A percentile compares a stretch with the other conserved stretches of the same genome.
Evolutionary conservation across 2,329 filamentous ascomycete genomes (phyloP).

Genomic region (Cladosporium velox): DNA sequence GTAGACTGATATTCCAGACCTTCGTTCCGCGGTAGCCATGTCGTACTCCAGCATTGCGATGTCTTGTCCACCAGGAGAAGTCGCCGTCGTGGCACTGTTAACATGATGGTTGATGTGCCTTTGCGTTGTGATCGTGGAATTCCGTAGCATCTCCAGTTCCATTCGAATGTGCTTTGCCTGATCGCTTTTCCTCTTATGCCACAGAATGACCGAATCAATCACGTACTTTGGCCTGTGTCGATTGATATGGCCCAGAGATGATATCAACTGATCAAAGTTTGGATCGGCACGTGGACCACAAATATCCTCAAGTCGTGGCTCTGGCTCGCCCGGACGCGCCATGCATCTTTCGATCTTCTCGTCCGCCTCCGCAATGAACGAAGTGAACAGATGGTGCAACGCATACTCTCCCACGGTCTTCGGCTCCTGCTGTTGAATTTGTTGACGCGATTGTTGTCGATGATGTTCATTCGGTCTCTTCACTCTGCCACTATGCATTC

Average conservation of each 20-base stretch:
- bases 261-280: constrained; percentile 90
- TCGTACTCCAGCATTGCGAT: constrained; percentile 34
- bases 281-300: constrained; percentile 88
- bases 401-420: constrained; percentile 99
- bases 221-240: constrained; percentile 90
- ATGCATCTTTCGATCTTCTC: constrained; percentile 91
- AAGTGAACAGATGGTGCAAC: constrained; percentile 92
- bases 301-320: constrained; percentile 82
- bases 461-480: constrained; percentile 74
- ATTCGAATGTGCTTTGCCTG: constrained; percentile 56
- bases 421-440: constrained; percentile 68
- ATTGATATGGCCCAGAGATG: constrained; percentile 89
- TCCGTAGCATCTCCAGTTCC: constrained; percentile 34
- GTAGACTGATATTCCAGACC: constrained; percentile 93
- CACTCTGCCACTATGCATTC: constrained; percentile 57
- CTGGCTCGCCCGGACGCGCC: constrained; percentile 73
- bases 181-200: constrained; percentile 95
- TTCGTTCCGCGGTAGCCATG: constrained; percentile 61
- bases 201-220: constrained; percentile 97
- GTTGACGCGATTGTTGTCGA: constrained; percentile 65
- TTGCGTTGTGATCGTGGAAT: constrained; percentile 26
- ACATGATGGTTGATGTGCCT: constrained; percentile 23
- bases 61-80: constrained; percentile 31
- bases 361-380: constrained; percentile 95
- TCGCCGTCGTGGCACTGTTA: constrained; percentile 23